Base-by-base conservation (phyloP, 2,329 filamentous ascomycete genomes). In the Pseudogymnoascus sp. region DNA sequence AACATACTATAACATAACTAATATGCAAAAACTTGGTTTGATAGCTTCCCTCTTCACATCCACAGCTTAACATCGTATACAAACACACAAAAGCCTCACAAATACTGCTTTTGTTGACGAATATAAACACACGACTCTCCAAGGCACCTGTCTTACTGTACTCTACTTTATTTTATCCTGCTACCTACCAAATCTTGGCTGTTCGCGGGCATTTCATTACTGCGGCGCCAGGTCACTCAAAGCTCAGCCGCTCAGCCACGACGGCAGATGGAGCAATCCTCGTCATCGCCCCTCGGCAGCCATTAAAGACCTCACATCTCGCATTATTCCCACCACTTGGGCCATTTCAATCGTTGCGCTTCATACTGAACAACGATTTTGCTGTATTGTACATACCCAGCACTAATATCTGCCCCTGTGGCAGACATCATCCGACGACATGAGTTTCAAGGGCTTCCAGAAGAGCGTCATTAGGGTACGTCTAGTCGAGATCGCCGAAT, bases 381-480 rank as follows among this genome's bases (percentile, higher is more conserved):
- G 45, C 45, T 55, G 25, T 55, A 55, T 55, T 55, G 45, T 33
- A 55, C 25, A 55, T 55, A 55, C 25, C n/a, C n/a, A 55, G 25
- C n/a, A 31, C 45, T 55, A 55, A 18, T 7, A 55, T 33, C 25
- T 33, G 45, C 45, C 45, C 14, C 25, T 55, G 14, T 55, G 45
- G 45, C 45, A 33, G 45, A 55, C 45, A 38, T 28, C 41, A 45
- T 60, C 65, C 66, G 63, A 65, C 63, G 63, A 71, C 74, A 97
- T 99, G 95, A 97, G 93, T 85, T 93, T 96, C 83, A 96, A 95
- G 79, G 95, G 95, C 72, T 91, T 99, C 73, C 87, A 89, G 75
- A 97, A 97, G 83, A 89, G 89, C 80, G 81, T 96, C 74, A 85
- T 86, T 66, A 86, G 95, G 79, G 93, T 93, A 83, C 75, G 87